Conservation (phyloP, 2,329 filamentous ascomycete genomes). For the Penicillium decumbens region DNA sequence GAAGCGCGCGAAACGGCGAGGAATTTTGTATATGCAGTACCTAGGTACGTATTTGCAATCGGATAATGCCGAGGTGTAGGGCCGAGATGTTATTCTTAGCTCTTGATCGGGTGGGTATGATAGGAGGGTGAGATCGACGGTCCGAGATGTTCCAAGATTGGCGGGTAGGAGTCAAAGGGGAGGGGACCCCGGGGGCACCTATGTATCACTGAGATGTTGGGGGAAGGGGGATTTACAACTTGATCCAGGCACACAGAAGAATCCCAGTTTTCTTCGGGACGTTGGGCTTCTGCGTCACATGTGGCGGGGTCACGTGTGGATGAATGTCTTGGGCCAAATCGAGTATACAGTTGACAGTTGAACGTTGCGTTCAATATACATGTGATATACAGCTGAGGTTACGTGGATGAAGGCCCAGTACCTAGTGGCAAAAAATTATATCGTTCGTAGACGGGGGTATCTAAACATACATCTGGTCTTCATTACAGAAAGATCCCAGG, state of each 20-base stretch:
- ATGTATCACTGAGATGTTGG: no score
- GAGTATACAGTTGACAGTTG: neutral
- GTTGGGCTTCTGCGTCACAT: constrained; percentile 15
- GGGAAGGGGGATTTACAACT: neutral
- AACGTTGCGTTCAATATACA: neutral
- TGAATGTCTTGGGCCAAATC: neutral
- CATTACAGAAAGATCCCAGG: constrained; percentile 2
- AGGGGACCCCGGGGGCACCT: neutral
- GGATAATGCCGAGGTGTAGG: neutral
- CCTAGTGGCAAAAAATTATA: neutral
- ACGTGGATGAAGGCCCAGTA: neutral
- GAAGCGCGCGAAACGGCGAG: neutral
- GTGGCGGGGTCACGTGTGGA: constrained; percentile 4
- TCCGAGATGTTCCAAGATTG: neutral
- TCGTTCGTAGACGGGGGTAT: constrained; percentile 28
- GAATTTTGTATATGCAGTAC: neutral
- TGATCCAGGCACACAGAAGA: constrained; percentile 5
- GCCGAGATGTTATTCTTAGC: neutral
- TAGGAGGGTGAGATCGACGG: neutral
- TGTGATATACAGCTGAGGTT: neutral
- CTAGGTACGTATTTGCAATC: neutral
- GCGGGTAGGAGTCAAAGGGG: neutral
- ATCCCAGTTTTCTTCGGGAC: constrained; percentile 6
- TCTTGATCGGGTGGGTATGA: neutral
- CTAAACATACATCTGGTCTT: constrained; percentile 28